Conservation (phyloP, 2,329 filamentous ascomycete genomes). For the Colletotrichum tanaceti region DNA sequence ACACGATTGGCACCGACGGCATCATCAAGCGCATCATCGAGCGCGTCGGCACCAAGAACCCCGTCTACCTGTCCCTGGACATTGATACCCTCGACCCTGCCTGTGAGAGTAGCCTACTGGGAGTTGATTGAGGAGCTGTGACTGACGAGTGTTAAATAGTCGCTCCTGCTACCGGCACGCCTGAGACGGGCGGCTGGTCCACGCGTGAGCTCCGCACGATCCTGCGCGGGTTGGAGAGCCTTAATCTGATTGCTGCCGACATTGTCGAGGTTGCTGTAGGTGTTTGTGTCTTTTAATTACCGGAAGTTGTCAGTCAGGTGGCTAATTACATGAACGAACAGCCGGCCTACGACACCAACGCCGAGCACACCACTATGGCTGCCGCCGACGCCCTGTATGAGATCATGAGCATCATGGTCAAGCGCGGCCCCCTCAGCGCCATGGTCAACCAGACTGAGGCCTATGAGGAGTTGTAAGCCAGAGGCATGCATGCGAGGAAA, state of each 20-base stretch:
- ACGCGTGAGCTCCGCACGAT: slow-evolving; percentile 80
- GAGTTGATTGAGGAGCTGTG: neutral
- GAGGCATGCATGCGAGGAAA: neutral
- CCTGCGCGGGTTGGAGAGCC: slow-evolving; percentile 73
- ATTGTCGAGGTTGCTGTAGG: slow-evolving; percentile 76
- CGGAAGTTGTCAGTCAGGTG: neutral
- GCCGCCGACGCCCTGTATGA: slow-evolving; percentile 79
- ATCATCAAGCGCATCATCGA: slow-evolving; percentile 84
- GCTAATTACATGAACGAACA: slow-evolving; percentile 38
- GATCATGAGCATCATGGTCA: slow-evolving; percentile 85
- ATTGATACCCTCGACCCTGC: slow-evolving; percentile 91
- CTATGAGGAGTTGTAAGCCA: slow-evolving; percentile 31
- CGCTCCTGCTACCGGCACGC: slow-evolving; percentile 79
- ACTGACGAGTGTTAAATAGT: slow-evolving; percentile 53
- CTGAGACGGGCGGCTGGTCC: slow-evolving; percentile 81
- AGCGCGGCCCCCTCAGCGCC: slow-evolving; percentile 74
- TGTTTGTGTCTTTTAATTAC: slow-evolving; percentile 8
- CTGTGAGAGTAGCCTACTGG: slow-evolving; percentile 49
- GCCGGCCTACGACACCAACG: slow-evolving; percentile 78
- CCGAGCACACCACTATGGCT: slow-evolving; percentile 79
- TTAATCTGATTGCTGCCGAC: slow-evolving; percentile 77
- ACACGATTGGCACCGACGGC: slow-evolving; percentile 68
- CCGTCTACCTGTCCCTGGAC: slow-evolving; percentile 85
- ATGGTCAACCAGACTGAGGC: slow-evolving; percentile 35
- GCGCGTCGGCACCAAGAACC: slow-evolving; percentile 77